Conservation (phyloP, 371 early-diverging fungal genomes). For the Saksenaea oblongispora region DNA sequence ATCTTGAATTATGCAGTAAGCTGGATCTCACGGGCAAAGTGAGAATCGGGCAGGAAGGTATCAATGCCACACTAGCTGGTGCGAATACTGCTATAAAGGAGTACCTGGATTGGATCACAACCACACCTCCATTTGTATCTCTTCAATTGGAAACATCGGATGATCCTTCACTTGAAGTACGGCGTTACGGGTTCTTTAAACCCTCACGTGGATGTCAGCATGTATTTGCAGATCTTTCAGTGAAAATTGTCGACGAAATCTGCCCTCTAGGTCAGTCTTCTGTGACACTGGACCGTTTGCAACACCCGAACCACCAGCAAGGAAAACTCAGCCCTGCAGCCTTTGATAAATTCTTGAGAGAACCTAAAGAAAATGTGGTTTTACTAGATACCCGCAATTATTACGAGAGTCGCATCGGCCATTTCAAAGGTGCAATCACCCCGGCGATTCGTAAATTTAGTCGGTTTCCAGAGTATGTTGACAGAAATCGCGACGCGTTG, state of each 20-base stretch:
- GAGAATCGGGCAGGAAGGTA: slow-evolving; percentile 63
- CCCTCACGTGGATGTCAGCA: slow-evolving; percentile 69
- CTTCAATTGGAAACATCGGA: slow-evolving; percentile 1
- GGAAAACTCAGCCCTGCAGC: slow-evolving; percentile 48
- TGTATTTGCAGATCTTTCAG: slow-evolving; percentile 61
- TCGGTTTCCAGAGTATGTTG: slow-evolving; percentile 61
- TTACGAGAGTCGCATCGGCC: slow-evolving; percentile 70
- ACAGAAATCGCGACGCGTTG: slow-evolving; percentile 49
- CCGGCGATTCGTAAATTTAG: slow-evolving; percentile 73
- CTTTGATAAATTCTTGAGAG: slow-evolving; percentile 43
- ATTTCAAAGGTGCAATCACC: slow-evolving; percentile 59
- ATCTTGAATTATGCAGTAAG: slow-evolving; percentile 34
- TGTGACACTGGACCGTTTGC: slow-evolving; percentile 17
- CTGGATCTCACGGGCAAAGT: slow-evolving; percentile 64
- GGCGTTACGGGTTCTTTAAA: slow-evolving; percentile 61
- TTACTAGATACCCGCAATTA: slow-evolving; percentile 72
- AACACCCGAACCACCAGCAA: slow-evolving; percentile 20
- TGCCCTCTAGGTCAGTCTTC: slow-evolving; percentile 61
- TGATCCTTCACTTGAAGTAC: not conserved
- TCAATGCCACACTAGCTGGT: slow-evolving; percentile 72
- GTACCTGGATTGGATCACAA: slow-evolving; percentile 50
- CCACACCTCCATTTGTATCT: slow-evolving; percentile 11
- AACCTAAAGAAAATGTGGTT: slow-evolving; percentile 38
- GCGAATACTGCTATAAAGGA: slow-evolving; percentile 30
- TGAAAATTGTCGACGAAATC: slow-evolving; percentile 70